Conservation (phyloP, 2,329 filamentous ascomycete genomes). For the Truncatella angustata region DNA sequence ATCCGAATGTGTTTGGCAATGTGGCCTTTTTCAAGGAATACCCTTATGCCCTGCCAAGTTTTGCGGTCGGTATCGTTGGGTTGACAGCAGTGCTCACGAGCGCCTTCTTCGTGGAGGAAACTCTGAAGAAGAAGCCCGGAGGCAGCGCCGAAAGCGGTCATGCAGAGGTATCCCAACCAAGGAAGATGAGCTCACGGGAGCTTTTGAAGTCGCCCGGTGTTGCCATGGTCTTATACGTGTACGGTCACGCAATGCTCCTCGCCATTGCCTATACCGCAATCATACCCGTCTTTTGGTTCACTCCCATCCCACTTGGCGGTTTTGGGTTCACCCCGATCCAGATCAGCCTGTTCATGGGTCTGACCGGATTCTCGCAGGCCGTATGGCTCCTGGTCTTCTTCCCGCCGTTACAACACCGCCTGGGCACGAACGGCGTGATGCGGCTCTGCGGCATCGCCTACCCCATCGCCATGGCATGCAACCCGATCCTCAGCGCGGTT, state of each 20-base stretch:
- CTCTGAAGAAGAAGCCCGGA: slow-evolving; percentile 33
- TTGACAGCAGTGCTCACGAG: slow-evolving; percentile 50
- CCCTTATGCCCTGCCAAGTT: slow-evolving; percentile 64
- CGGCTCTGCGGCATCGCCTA: slow-evolving; percentile 56
- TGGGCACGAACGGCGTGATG: slow-evolving; percentile 67
- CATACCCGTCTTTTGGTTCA: slow-evolving; percentile 67
- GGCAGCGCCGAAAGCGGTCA: slow-evolving; percentile 16
- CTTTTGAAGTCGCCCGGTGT: slow-evolving; percentile 56
- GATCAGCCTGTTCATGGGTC: slow-evolving; percentile 65
- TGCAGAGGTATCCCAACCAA: too few species aligned
- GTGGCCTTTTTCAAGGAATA: slow-evolving; percentile 59
- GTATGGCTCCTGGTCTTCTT: slow-evolving; percentile 71
- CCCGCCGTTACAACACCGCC: slow-evolving; percentile 61
- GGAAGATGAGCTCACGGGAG: slow-evolving; percentile 20
- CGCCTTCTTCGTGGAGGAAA: slow-evolving; percentile 63
- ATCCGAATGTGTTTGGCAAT: slow-evolving; percentile 54
- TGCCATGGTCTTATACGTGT: slow-evolving; percentile 61
- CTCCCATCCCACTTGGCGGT: slow-evolving; percentile 60
- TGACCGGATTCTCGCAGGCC: slow-evolving; percentile 65
- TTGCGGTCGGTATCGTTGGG: slow-evolving; percentile 55
- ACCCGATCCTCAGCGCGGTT: slow-evolving; percentile 55
- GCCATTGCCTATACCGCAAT: slow-evolving; percentile 72
- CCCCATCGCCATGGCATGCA: slow-evolving; percentile 60
- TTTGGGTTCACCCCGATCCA: slow-evolving; percentile 59
- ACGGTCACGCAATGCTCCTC: slow-evolving; percentile 65